These are phyloP conservation scores for Crucibulum laeve DNA, from an alignment of 768 basidiomycete species.

Conservation along the genomic window DNA sequence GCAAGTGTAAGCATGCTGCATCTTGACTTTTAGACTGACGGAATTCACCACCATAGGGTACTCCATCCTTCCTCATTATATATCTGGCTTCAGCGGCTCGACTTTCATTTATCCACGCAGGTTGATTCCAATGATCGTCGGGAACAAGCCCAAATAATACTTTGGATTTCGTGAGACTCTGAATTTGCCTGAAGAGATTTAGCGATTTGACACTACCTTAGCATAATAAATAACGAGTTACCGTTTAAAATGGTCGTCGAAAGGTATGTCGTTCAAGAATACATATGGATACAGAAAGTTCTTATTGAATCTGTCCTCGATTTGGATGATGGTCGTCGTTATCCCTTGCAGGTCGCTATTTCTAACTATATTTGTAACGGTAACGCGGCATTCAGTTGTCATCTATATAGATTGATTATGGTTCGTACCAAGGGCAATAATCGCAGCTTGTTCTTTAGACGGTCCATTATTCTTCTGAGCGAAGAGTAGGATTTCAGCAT, in stretches of 20 bases:
- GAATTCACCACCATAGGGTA: conserved; percentile 47
- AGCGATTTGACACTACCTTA: no score
- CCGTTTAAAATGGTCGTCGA: conserved; percentile 72
- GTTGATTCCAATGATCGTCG: conserved; percentile 70
- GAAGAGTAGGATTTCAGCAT: no score
- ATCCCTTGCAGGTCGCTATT: not conserved
- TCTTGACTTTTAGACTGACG: no score
- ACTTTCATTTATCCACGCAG: conserved; percentile 71
- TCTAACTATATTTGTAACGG: no score
- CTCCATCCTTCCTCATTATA: conserved; percentile 50
- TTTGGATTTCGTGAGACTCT: conserved; percentile 17
- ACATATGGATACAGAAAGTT: conserved; percentile 81
- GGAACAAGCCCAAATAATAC: conserved; percentile 64
- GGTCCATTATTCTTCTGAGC: no score
- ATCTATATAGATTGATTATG: no score
- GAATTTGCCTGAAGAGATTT: conserved; percentile 19
- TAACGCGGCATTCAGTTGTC: no score
- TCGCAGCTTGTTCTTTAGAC: no score
- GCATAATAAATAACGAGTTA: conserved; percentile 22
- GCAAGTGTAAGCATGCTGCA: no score
- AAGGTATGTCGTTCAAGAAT: conserved; percentile 83
- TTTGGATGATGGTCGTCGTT: conserved; percentile 20
- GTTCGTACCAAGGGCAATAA: no score
- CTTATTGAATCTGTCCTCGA: conserved; percentile 82
- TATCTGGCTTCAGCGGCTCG: conserved; percentile 53